phyloP scores from a whole-genome alignment of 129 eudicot species.

The Flaveria brownii region DNA sequence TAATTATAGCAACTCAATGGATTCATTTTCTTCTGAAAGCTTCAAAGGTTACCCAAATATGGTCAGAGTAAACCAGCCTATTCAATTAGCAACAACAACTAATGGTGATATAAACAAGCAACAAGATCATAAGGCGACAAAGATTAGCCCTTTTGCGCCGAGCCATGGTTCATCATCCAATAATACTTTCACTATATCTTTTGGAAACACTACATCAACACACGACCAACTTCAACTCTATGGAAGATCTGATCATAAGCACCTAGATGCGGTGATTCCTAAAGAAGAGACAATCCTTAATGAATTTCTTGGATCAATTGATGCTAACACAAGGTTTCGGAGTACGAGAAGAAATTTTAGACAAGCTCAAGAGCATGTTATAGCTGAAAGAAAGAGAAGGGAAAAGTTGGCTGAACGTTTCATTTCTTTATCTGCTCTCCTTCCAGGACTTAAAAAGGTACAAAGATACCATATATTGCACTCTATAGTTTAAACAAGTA shows the following conservation, averaged over 20 bases:
- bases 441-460: conserved; percentile 34
- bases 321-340: conserved; percentile 4
- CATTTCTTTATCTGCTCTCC: conserved; percentile 28
- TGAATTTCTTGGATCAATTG: conserved; percentile 28
- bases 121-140: conserved; percentile 19
- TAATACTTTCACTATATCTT: conserved; percentile 33
- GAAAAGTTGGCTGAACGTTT: conserved; percentile 36
- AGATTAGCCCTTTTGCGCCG: conserved; percentile 12
- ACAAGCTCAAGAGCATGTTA: conserved; percentile 38
- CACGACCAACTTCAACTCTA: conserved; percentile 17
- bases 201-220: conserved; percentile 30
- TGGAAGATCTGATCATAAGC: conserved; percentile 18
- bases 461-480: background rate
- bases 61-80: conserved; percentile 18
- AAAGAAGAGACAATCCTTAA: conserved; percentile 24
- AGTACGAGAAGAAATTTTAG: conserved; percentile 32
- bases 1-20: conserved; percentile 23
- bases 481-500: background rate
- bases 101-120: conserved; percentile 11
- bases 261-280: conserved; percentile 4
- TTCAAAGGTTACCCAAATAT: conserved; percentile 25
- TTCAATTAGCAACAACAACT: conserved; percentile 13
- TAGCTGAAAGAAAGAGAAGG: conserved; percentile 34
- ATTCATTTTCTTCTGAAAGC: conserved; percentile 35
- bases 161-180: conserved; percentile 21